Base-by-base conservation (phyloP, 306 rosid genomes). In the Argentina anserina region DNA sequence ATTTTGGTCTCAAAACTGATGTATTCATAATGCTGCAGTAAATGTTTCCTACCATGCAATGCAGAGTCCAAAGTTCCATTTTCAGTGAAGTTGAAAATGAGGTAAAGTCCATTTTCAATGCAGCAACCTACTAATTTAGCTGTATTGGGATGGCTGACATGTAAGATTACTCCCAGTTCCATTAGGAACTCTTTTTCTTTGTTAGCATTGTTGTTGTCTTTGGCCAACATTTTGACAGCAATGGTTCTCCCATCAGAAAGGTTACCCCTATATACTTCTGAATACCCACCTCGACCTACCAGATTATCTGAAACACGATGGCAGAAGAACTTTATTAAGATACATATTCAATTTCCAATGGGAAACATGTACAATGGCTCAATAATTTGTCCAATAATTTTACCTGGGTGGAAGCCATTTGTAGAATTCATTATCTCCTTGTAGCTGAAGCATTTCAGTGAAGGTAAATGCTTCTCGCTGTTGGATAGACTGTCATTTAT, bases 51-150 rank as follows among this genome's bases (percentile, higher is more conserved):
- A 93, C 98, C 95, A 72, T 94, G 92, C 85, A 94, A 80, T 58
- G 98, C 95, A 73, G 98, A 87, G n/a, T 89, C 76, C 83, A 94
- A 82, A 76, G 90, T 94, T 78, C 98, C 98, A 80, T 94, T 94
- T 70, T 82, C 86, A 37, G 98, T 89, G 76, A 87, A 91, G 75
- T 71, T 75, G 78, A 94, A 91, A 65, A 94, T 61, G 9, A 94
- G 87, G 79, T 89, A 89, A 61, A 94, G 90, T 8, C 98, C 96
- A 70, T 94, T 89, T 84, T 91, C 96, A 72, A 89, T 64, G 86
- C 96, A 94, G 70, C 82, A 94, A 3, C 97, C 97, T 28, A 91
- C 73, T 62, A 91, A 84, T 62, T 74, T 40, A 23, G 96, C 95
- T 0, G 98, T 94, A 65, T 94, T 91, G 26, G 97, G 90, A 80